phyloP scores from a whole-genome alignment of 2,329 filamentous ascomycete genomes.

The Epichloe sp. region DNA sequence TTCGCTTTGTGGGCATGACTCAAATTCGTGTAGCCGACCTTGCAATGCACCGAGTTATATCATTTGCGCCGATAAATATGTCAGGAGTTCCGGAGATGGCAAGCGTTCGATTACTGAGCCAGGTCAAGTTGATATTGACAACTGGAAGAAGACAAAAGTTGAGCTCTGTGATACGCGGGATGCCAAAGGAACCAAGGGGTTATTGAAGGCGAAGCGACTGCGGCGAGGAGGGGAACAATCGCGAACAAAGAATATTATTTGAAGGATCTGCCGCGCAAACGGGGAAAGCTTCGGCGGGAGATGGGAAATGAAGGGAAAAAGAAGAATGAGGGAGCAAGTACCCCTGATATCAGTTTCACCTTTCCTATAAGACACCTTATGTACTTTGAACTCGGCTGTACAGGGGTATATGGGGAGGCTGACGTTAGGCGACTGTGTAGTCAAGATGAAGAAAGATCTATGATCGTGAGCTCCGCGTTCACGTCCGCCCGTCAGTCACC shows the following conservation, averaged over 20 bases:
- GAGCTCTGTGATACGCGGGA: background rate
- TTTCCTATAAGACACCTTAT: background rate
- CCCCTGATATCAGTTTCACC: background rate
- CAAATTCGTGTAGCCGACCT: constrained; percentile 9
- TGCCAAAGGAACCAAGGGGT: background rate
- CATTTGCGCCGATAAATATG: constrained; percentile 17
- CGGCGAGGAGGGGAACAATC: background rate
- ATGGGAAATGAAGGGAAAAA: background rate
- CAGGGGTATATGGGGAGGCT: background rate
- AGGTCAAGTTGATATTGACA: background rate
- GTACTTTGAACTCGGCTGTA: background rate
- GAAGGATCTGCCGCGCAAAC: background rate
- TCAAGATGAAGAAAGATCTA: constrained; percentile 1
- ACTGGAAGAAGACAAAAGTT: background rate
- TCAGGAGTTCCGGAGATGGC: background rate
- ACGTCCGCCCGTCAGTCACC: background rate
- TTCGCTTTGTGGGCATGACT: constrained; percentile 46
- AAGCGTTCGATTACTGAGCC: background rate
- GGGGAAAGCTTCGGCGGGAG: background rate
- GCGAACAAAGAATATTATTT: background rate
- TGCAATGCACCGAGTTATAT: constrained; percentile 14
- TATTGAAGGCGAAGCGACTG: background rate
- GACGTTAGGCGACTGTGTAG: background rate
- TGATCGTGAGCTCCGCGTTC: constrained; percentile 3
- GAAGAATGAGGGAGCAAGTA: background rate